Percentiles rank a stretch among this genome's conserved stretches.
phyloP scores from a whole-genome alignment of 1,284 basidiomycete species.

The Moesziomyces sp. region DNA sequence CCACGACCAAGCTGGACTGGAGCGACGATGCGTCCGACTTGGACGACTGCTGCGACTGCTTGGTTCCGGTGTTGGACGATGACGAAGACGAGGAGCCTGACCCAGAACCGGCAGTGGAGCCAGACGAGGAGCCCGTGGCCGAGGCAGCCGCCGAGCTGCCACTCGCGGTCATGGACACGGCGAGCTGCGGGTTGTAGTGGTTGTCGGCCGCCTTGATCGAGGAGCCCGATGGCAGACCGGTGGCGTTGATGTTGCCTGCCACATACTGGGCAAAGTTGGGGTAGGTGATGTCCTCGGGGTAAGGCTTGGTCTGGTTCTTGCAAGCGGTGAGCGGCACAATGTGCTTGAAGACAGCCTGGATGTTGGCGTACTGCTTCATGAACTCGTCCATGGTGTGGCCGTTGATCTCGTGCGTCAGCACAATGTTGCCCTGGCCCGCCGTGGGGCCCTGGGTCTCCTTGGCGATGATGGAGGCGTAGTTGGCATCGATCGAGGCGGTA shows the following conservation, averaged over 20 bases:
- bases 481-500: conserved; percentile 65
- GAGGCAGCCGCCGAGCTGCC: conserved; percentile 15
- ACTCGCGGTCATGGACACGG: conserved; percentile 20
- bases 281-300: conserved; percentile 69
- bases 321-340: conserved; percentile 65
- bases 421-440: conserved; percentile 68
- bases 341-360: conserved; percentile 61
- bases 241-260: conserved; percentile 54
- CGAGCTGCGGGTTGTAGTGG: conserved; percentile 27
- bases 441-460: conserved; percentile 66
- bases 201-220: conserved; percentile 38
- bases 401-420: conserved; percentile 66
- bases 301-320: conserved; percentile 68
- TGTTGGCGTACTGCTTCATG: conserved; percentile 57
- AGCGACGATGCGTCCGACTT: conserved; percentile 1
- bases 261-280: conserved; percentile 59
- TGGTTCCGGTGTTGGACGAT: not conserved
- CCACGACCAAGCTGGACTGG: conserved; percentile 4
- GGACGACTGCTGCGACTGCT: conserved; percentile 1
- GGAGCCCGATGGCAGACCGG: conserved; percentile 45
- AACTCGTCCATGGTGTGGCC: conserved; percentile 60
- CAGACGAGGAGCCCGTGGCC: not conserved
- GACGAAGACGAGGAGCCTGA: conserved; percentile 2
- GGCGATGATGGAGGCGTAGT: conserved; percentile 70
- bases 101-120: not conserved